Percentiles rank a stretch among this genome's conserved stretches.
Evolutionary conservation across 2,329 filamentous ascomycete genomes (phyloP).

Genomic region (Hortaea werneckii): DNA sequence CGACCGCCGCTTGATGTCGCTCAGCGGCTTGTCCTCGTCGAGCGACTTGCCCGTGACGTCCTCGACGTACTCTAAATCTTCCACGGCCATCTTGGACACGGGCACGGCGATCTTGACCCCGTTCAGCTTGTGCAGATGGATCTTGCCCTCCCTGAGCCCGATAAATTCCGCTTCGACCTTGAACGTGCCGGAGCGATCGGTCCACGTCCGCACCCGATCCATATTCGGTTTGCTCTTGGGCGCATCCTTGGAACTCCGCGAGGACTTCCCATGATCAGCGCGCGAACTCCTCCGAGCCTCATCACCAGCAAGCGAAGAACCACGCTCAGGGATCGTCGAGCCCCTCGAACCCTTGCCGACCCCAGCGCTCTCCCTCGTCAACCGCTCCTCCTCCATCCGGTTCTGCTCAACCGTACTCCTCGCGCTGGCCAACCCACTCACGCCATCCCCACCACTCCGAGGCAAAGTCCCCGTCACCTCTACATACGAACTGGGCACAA

Average conservation of each 20-base stretch:
- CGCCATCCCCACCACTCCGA: constrained; percentile 33
- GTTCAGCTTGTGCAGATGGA: constrained; percentile 95
- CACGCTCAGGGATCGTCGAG: constrained; percentile 58
- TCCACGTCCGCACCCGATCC: constrained; percentile 81
- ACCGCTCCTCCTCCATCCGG: constrained; percentile 66
- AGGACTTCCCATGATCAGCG: constrained; percentile 24
- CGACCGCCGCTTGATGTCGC: constrained; percentile 57
- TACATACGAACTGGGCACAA: constrained; percentile 93
- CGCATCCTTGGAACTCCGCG: constrained; percentile 19
- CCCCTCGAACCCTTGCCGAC: constrained; percentile 45
- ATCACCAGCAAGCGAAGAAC: constrained; percentile 59
- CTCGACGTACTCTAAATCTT: constrained; percentile 93
- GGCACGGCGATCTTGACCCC: constrained; percentile 98
- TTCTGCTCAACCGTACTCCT: constrained; percentile 68
- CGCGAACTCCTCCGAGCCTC: constrained; percentile 5
- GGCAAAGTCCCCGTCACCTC: constrained; percentile 66
- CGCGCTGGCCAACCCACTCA: constrained; percentile 49
- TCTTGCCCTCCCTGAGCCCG: constrained; percentile 87
- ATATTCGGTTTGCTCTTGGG: constrained; percentile 75
- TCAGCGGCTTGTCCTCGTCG: constrained; percentile 84
- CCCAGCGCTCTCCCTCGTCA: constrained; percentile 70
- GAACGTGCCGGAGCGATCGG: constrained; percentile 88
- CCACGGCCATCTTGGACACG: constrained; percentile 86
- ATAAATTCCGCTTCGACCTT: constrained; percentile 96
- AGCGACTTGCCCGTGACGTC: constrained; percentile 74